A percentile compares a stretch with the other conserved stretches of the same genome.
Conservation (phyloP, 768 basidiomycete species). For the Lyophyllum decastes region DNA sequence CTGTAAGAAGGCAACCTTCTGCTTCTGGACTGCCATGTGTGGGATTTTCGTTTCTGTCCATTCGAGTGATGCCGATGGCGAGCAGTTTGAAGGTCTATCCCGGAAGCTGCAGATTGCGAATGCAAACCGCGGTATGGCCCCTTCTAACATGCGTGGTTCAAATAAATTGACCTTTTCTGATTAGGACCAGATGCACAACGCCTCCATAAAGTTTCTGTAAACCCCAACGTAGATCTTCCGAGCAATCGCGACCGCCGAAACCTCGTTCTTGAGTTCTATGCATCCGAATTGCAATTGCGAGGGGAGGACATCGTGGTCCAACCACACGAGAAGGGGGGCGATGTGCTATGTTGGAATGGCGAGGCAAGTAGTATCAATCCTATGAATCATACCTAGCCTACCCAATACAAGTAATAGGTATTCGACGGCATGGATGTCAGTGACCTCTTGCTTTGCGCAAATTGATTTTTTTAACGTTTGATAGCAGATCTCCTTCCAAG, state of each 20-base stretch:
- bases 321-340: slow-evolving; percentile 60
- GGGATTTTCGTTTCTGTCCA: slow-evolving; percentile 62
- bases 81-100: slow-evolving; percentile 24
- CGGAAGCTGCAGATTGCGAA: slow-evolving; percentile 49
- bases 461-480: not conserved
- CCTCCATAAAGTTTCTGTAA: slow-evolving; percentile 23
- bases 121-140: slow-evolving; percentile 60
- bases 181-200: slow-evolving; percentile 70
- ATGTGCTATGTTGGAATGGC: slow-evolving; percentile 85
- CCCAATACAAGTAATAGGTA: slow-evolving; percentile 35
- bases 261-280: slow-evolving; percentile 57
- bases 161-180: slow-evolving; percentile 2
- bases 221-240: not conserved
- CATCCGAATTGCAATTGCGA: slow-evolving; percentile 75
- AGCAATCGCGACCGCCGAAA: too few relatives aligned
- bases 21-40: slow-evolving; percentile 52
- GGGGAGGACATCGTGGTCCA: slow-evolving; percentile 61
- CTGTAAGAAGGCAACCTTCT: slow-evolving; percentile 8
- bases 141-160: too few relatives aligned
- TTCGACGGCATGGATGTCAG: slow-evolving; percentile 81
- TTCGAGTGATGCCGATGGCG: slow-evolving; percentile 11
- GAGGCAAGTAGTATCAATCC: slow-evolving; percentile 48
- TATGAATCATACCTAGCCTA: not conserved
- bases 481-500: slow-evolving; percentile 50
- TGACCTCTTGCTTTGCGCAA: not conserved